phyloP scores from a whole-genome alignment of 495 filamentous ascomycete genomes.

The Glutinoglossum americanum region DNA sequence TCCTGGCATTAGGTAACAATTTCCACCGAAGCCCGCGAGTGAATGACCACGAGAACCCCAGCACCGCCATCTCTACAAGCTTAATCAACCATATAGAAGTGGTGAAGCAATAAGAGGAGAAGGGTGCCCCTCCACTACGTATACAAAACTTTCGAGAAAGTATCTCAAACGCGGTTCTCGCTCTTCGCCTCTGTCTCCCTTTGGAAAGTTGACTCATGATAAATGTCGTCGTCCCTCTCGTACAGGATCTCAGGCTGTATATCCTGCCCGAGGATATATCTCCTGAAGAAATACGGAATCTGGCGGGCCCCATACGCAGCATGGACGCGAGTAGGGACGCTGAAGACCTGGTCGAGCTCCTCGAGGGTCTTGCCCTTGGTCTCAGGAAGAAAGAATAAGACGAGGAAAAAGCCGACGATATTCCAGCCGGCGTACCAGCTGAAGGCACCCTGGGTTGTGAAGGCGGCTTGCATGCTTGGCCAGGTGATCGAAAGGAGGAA shows the following conservation, averaged over 20 bases:
- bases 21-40: too few relatives aligned
- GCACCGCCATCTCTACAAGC: too few relatives aligned
- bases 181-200: background rate
- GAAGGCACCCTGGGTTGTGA: conserved; percentile 39
- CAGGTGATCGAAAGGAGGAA: conserved; percentile 44
- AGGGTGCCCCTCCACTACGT: too few relatives aligned
- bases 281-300: conserved; percentile 26
- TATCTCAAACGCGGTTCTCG: background rate
- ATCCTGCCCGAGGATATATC: conserved; percentile 22
- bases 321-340: conserved; percentile 21
- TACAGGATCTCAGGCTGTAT: conserved; percentile 14
- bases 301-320: conserved; percentile 18
- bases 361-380: conserved; percentile 25
- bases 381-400: conserved; percentile 23
- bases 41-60: too few relatives aligned
- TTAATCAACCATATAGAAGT: too few relatives aligned
- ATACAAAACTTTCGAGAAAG: background rate
- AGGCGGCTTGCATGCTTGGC: conserved; percentile 31
- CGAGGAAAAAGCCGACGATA: conserved; percentile 19
- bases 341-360: conserved; percentile 25
- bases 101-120: background rate
- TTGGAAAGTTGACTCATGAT: background rate
- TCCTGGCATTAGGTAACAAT: too few relatives aligned
- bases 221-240: background rate
- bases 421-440: conserved; percentile 31